Conservation (phyloP, 2,329 filamentous ascomycete species). For the Penicillium brevicompactum region DNA sequence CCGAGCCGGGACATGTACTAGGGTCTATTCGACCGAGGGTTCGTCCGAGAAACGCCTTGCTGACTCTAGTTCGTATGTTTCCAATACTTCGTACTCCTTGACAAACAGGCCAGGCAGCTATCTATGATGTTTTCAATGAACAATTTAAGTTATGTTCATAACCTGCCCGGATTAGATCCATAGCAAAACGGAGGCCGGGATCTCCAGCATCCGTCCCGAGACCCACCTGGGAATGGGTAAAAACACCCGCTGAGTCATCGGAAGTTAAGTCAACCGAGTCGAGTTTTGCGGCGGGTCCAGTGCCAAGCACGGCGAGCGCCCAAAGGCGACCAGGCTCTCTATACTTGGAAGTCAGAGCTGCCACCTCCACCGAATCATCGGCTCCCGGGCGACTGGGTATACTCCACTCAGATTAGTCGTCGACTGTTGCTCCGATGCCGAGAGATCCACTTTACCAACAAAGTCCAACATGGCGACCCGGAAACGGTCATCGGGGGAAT, state of each 20-base stretch:
- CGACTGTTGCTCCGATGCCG: neutral
- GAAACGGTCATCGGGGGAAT: neutral
- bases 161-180: neutral
- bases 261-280: neutral
- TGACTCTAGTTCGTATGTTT: neutral
- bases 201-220: neutral
- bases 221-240: neutral
- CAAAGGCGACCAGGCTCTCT: neutral
- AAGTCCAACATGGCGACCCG: neutral
- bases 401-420: neutral
- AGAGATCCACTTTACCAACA: neutral
- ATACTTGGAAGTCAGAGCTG: neutral
- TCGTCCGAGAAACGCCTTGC: neutral
- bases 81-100: too few species aligned
- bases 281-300: neutral
- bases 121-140: neutral
- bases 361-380: neutral
- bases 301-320: neutral
- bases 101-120: too few species aligned
- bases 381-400: too few species aligned
- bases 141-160: neutral
- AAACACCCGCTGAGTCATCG: neutral
- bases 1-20: neutral
- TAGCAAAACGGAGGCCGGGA: neutral
- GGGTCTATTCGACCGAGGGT: neutral